phyloP scores from a whole-genome alignment of 371 early-diverging fungal species.

The Thermomucor indicae-seudaticae region DNA sequence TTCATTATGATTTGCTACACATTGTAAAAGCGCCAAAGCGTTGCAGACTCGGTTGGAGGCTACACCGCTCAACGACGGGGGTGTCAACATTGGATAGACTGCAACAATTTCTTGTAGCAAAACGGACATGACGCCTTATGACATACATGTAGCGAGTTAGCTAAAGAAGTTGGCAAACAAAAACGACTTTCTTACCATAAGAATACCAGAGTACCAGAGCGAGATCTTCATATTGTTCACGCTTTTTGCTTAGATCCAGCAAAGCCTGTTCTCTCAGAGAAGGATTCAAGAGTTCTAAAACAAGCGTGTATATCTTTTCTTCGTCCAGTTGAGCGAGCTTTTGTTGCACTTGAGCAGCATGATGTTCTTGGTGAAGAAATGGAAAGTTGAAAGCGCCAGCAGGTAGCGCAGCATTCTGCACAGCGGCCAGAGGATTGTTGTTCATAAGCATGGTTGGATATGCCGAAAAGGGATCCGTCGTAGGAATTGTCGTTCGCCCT shows the following conservation, averaged over 20 bases:
- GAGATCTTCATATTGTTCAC: slow-evolving; percentile 92
- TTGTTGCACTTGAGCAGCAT: slow-evolving; percentile 35
- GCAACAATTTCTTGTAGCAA: slow-evolving; percentile 93
- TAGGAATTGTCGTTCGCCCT: slow-evolving; percentile 3
- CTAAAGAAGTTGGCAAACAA: too few relatives aligned
- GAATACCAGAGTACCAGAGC: slow-evolving; percentile 96
- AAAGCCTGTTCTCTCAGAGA: slow-evolving; percentile 82
- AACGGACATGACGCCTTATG: slow-evolving; percentile 86
- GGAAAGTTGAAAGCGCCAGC: slow-evolving; percentile 14
- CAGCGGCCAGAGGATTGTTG: slow-evolving; percentile 9
- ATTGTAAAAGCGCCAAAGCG: slow-evolving; percentile 92
- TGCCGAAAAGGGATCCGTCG: slow-evolving; percentile 11
- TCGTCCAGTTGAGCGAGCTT: slow-evolving; percentile 60
- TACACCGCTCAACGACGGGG: slow-evolving; percentile 83
- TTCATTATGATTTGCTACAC: slow-evolving; percentile 92
- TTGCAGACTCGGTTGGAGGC: slow-evolving; percentile 95
- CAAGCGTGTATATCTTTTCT: slow-evolving; percentile 83
- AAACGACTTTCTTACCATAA: slow-evolving; percentile 81
- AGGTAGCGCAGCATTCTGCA: slow-evolving; percentile 4
- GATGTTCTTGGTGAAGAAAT: slow-evolving; percentile 27
- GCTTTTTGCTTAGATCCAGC: slow-evolving; percentile 87
- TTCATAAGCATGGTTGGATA: slow-evolving; percentile 15
- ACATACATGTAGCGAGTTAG: background rate
- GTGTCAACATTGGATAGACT: slow-evolving; percentile 88
- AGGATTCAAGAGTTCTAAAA: slow-evolving; percentile 81